Evolutionary conservation across 1,284 basidiomycete genomes (phyloP), one percentile per base, ranked within the genome.

Genomic region (Kwoniella shivajii): DNA sequence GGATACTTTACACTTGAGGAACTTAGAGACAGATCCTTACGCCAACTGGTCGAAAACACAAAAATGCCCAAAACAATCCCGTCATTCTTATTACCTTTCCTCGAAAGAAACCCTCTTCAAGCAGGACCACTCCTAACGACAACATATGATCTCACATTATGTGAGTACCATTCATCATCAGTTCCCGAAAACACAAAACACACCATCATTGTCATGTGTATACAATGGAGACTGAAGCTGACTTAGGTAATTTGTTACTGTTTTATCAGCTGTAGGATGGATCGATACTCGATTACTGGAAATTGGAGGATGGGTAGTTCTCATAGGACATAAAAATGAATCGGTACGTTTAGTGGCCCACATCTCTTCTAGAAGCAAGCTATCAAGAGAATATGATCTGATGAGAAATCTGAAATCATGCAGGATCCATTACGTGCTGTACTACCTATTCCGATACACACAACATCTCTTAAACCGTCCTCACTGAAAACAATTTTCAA

Each of bases 381-480:
- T n/a, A n/a, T n/a, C n/a, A n/a, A n/a, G n/a, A n/a, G n/a, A n/a
- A n/a, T n/a, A n/a, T n/a, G n/a, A n/a, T n/a, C n/a, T n/a, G n/a
- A n/a, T n/a, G n/a, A n/a, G n/a, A 48, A n/a, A 30, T 29, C 24
- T 20, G 9, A 5, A n/a, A n/a, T n/a, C 16, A 22, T 14, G 6
- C 54, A 78, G 76, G 76, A 78, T 47, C 68, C 72, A 1, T 64
- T 77, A 4, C 67, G 76, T 39, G 66, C 72, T 30, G 72, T 78
- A 6, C 51, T 78, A 3, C 76, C 77, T 5, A 50, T 78, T 1
- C 74, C 76, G 13, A 64, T 77, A 20, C 72, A 75, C 54, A 75
- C 70, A 3, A 74, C 71, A n/a, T 62, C 71, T 2, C 66, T 78
- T 31, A 64, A 60, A 13, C 74, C 77, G 2, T 67, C 66, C 1